These are phyloP conservation scores for Crucibulum laeve DNA, from an alignment of 768 basidiomycete genomes.

Conservation along the genomic window DNA sequence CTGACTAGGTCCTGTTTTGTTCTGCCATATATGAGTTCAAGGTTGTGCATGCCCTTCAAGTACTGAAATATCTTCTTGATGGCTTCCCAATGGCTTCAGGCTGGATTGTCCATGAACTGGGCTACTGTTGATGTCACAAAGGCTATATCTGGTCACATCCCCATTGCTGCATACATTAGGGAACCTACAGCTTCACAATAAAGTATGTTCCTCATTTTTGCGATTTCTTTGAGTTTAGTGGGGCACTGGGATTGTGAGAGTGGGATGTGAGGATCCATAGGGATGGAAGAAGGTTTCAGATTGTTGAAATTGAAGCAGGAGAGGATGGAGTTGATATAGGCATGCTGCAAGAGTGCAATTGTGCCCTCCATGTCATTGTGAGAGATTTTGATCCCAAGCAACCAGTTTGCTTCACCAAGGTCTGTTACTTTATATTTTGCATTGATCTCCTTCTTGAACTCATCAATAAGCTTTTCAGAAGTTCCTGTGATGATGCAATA, in stretches of 20 bases:
- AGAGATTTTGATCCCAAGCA: slow-evolving; percentile 11
- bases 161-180: slow-evolving; percentile 25
- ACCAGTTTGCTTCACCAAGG: slow-evolving; percentile 12
- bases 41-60: slow-evolving; percentile 20
- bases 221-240: slow-evolving; percentile 10
- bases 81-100: slow-evolving; percentile 30
- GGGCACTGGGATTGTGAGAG: slow-evolving; percentile 16
- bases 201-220: slow-evolving; percentile 17
- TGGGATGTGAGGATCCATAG: slow-evolving; percentile 17
- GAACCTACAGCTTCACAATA: slow-evolving; percentile 23
- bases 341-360: too few relatives aligned
- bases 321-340: slow-evolving; percentile 25
- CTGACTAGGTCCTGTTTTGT: background rate
- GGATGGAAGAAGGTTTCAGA: slow-evolving; percentile 17
- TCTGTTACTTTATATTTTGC: too few relatives aligned
- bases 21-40: slow-evolving; percentile 12
- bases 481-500: slow-evolving; percentile 3
- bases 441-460: slow-evolving; percentile 5
- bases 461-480: background rate
- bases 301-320: slow-evolving; percentile 16
- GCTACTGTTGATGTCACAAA: slow-evolving; percentile 24
- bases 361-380: slow-evolving; percentile 9
- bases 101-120: slow-evolving; percentile 26
- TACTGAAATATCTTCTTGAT: slow-evolving; percentile 34
- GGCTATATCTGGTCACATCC: slow-evolving; percentile 27